Evolutionary conservation across 169 alveolate species (phyloP), one percentile per base, ranked within the genome.

Genomic region (Toxoplasma gondii): DNA sequence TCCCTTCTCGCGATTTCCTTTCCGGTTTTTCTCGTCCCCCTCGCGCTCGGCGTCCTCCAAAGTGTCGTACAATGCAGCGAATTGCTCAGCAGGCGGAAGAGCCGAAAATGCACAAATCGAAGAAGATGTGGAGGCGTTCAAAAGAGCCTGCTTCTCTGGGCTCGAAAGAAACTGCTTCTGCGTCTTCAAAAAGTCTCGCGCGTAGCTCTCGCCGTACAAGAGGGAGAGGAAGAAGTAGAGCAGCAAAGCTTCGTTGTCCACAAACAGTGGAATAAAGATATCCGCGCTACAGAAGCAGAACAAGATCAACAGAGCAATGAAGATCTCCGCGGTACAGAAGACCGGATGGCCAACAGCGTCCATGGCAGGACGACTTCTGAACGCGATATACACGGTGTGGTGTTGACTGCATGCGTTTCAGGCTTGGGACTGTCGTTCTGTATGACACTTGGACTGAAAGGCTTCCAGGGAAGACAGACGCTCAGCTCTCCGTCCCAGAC

Each of bases 221-320:
- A 93, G 93, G 43, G 82, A 70, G 70, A 88, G 84, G 83, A 93
- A 88, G 83, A 93, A 93, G 27, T 84, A 81, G 9, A 93, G 54
- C 49, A 93, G 38, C 86, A 93, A 39, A 41, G 90, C 91, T 22
- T 91, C 44, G 45, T 70, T 74, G 74, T 93, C 95, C 22, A 87
- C 86, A 93, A 93, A 93, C 67, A 93, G 95, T n/a, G 95, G 95
- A 38, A 93, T 49, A 64, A 93, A 93, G 53, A 93, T 74, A 17
- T 93, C 95, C 69, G 70, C 95, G 91, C 95, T 93, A 88, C 90
- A 87, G n/a, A 38, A 29, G n/a, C 74, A 64, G 31, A 27, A 4
- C 24, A 64, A 31, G 5, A 64, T 12, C 9, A 53, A 53, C 67
- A 19, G 27, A 9, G 67, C 27, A 53, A 53, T 34, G 41, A 7